Evolutionary conservation across 179 eudicot species (phyloP).

Genomic region (Corrigiola litoralis): DNA sequence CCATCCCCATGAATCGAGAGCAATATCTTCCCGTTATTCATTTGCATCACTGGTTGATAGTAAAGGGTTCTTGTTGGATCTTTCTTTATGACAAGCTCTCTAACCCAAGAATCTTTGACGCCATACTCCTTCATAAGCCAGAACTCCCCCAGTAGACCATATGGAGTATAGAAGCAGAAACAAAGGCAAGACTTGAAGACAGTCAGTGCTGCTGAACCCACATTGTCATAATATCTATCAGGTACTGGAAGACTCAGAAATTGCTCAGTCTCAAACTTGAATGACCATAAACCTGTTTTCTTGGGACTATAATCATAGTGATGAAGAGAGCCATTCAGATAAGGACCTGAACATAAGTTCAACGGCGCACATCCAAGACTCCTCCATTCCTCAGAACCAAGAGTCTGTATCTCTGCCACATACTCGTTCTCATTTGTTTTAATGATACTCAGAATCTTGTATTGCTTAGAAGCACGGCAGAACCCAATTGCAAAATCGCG

Average conservation of each 20-base stretch:
- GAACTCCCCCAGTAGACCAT: neutral
- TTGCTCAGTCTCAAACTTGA: neutral
- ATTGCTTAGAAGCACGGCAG: neutral
- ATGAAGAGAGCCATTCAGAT: neutral
- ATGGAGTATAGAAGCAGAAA: neutral
- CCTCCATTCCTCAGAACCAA: constrained; percentile 6
- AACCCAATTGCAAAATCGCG: neutral
- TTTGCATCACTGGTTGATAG: constrained; percentile 3
- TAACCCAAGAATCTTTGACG: constrained; percentile 16
- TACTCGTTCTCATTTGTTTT: no score
- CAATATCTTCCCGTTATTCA: neutral
- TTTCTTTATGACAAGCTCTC: constrained; percentile 3
- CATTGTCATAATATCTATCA: no score
- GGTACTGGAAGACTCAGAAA: neutral
- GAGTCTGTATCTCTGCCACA: neutral
- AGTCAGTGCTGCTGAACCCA: neutral
- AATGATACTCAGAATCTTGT: neutral
- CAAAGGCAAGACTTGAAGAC: neutral
- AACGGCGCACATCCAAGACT: neutral
- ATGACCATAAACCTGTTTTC: neutral
- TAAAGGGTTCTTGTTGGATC: neutral
- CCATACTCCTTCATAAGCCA: constrained; percentile 18
- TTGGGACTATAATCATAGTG: neutral
- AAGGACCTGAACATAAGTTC: neutral
- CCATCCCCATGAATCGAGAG: neutral